Conservation (phyloP, 2,329 filamentous ascomycete species). For the Paecilomyces niveus region DNA sequence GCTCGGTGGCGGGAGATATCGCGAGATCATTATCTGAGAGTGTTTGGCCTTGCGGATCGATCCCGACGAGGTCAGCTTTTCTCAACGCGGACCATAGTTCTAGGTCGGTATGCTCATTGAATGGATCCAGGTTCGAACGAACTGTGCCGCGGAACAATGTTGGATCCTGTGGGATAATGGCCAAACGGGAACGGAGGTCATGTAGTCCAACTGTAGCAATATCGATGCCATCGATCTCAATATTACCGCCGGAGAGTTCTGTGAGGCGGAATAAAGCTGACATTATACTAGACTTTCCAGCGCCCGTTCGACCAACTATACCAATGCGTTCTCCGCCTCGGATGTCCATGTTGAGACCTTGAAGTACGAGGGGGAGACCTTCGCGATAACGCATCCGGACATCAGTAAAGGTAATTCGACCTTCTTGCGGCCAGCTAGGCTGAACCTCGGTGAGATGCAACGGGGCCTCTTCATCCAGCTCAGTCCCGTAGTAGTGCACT, state of each 20-base stretch:
- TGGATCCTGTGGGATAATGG: conserved; percentile 42
- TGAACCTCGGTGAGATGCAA: conserved; percentile 66
- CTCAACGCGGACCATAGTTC: conserved; percentile 42
- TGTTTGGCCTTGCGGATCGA: conserved; percentile 37
- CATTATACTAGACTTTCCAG: conserved; percentile 42
- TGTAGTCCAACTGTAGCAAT: conserved; percentile 34
- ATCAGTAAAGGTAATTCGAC: conserved; percentile 69
- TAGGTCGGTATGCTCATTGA: conserved; percentile 38
- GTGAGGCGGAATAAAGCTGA: conserved; percentile 38
- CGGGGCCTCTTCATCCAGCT: conserved; percentile 84
- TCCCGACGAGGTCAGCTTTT: conserved; percentile 39
- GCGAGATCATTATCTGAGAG: conserved; percentile 31
- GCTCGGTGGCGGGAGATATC: conserved; percentile 7
- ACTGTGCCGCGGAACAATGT: conserved; percentile 39
- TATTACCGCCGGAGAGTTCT: conserved; percentile 32
- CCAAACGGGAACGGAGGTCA: conserved; percentile 35
- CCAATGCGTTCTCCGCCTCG: conserved; percentile 41
- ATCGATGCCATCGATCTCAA: conserved; percentile 38
- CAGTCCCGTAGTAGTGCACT: conserved; percentile 78
- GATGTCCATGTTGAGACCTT: conserved; percentile 50
- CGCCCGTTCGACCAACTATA: conserved; percentile 40
- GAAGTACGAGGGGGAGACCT: conserved; percentile 65
- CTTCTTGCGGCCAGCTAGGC: conserved; percentile 74
- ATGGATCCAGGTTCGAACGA: conserved; percentile 40
- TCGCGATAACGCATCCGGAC: conserved; percentile 73